Percentiles rank a stretch among this genome's conserved stretches.
Conservation (phyloP, 805 yeast species). For the Barnettozyma sucrosica region DNA sequence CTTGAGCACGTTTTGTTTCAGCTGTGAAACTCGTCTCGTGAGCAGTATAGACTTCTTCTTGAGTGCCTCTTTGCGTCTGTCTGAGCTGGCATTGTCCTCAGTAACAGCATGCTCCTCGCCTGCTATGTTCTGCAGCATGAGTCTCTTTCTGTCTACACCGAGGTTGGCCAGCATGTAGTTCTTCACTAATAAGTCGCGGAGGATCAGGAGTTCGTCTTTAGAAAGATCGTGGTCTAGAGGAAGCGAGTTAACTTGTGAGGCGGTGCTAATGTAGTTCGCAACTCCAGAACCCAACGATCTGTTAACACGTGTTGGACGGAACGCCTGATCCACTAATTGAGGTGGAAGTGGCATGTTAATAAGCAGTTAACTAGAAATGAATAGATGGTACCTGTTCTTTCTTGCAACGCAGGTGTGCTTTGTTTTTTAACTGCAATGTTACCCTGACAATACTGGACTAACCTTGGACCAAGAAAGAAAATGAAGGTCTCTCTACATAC, state of each 20-base stretch:
- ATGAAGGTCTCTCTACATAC: too few species aligned
- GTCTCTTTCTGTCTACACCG: constrained; percentile 6
- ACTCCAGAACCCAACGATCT: constrained; percentile 5
- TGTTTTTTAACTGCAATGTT: too few species aligned
- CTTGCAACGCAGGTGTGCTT: too few species aligned
- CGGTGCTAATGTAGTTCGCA: background rate
- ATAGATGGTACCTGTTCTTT: background rate
- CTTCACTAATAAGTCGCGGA: constrained; percentile 5
- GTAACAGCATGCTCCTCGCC: background rate
- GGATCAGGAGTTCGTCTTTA: background rate
- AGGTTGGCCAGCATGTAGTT: constrained; percentile 5
- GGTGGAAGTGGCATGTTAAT: constrained; percentile 7
- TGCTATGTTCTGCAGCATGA: constrained; percentile 6
- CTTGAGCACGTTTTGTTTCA: constrained; percentile 8
- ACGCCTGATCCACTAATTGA: constrained; percentile 5
- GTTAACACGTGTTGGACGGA: constrained; percentile 3
- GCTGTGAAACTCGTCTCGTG: constrained; percentile 4
- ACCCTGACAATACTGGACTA: too few species aligned
- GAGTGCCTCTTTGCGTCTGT: constrained; percentile 3
- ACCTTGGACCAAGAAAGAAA: too few species aligned
- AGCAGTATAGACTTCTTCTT: constrained; percentile 8
- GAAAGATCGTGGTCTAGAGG: constrained; percentile 3
- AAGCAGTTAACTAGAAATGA: background rate
- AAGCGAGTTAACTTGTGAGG: constrained; percentile 3
- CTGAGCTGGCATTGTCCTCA: constrained; percentile 5